A percentile compares a stretch with the other conserved stretches of the same genome.
Evolutionary conservation across 225 moss, liverwort and hornwort species (phyloP).

Genomic region (Marchantia polymorpha): DNA sequence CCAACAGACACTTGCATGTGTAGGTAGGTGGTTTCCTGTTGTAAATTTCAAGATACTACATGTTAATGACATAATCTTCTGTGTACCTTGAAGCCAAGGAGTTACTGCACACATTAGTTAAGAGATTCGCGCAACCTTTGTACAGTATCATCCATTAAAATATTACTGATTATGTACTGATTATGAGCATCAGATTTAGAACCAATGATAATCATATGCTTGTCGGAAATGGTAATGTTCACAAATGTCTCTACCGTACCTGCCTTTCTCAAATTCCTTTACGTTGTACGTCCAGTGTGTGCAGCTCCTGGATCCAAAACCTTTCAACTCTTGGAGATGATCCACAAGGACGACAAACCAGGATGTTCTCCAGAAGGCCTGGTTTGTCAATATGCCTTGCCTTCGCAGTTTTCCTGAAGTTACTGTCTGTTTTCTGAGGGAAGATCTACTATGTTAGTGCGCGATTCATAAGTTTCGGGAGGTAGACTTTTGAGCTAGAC

Average conservation of each 20-base stretch:
- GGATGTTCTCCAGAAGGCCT: constrained; percentile 71
- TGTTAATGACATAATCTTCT: not conserved
- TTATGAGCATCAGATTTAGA: too few relatives aligned
- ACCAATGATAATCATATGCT: too few relatives aligned
- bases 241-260: too few relatives aligned
- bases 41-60: not conserved
- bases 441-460: not conserved
- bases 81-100: not conserved
- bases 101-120: not conserved
- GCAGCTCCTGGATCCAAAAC: constrained; percentile 97
- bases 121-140: too few relatives aligned
- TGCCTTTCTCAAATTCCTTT: not conserved
- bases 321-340: constrained; percentile 88
- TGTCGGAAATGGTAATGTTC: too few relatives aligned
- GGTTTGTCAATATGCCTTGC: constrained; percentile 38
- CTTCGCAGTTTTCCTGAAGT: not conserved
- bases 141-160: too few relatives aligned
- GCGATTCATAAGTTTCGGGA: not conserved
- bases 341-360: constrained; percentile 70
- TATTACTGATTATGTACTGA: too few relatives aligned
- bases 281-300: constrained; percentile 59
- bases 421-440: not conserved
- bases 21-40: constrained; percentile 37
- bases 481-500: not conserved
- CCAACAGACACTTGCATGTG: constrained; percentile 41